These are phyloP conservation scores for Micractinium conductrix DNA, from an alignment of 139 green algal species.

Conservation along the genomic window DNA sequence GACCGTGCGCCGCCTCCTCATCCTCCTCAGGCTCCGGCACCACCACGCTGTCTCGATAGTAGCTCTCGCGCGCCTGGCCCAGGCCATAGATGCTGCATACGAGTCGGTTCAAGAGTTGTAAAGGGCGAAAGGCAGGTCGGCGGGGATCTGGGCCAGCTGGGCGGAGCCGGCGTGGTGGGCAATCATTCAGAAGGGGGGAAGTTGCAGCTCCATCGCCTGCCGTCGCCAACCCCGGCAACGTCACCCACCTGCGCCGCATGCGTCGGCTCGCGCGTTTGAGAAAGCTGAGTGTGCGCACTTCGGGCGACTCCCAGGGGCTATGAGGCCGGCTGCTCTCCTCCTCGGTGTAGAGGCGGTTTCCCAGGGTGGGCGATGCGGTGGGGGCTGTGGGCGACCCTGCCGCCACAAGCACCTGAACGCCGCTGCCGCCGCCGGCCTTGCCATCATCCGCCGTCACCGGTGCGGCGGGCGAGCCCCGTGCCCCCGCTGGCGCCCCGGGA, in stretches of 20 bases:
- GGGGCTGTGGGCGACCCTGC: neutral
- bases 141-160: neutral
- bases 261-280: neutral
- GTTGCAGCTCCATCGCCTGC: too few species aligned
- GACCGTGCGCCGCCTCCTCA: too few species aligned
- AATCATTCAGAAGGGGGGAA: too few species aligned
- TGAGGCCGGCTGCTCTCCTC: neutral
- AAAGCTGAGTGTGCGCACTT: neutral
- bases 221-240: neutral
- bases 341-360: neutral
- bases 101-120: too few species aligned
- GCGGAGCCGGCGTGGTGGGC: neutral
- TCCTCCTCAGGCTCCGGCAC: neutral
- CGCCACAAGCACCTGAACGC: neutral
- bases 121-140: too few species aligned
- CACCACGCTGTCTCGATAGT: constrained; percentile 7
- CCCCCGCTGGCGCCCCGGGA: too few species aligned
- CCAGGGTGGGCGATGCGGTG: neutral
- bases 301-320: neutral
- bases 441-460: neutral
- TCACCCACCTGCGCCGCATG: constrained; percentile 1
- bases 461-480: too few species aligned
- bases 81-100: constrained; percentile 1
- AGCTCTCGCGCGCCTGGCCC: neutral
- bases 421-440: neutral